phyloP scores from a whole-genome alignment of 2,329 filamentous ascomycete species.

The Aspergillus ochraceus region DNA sequence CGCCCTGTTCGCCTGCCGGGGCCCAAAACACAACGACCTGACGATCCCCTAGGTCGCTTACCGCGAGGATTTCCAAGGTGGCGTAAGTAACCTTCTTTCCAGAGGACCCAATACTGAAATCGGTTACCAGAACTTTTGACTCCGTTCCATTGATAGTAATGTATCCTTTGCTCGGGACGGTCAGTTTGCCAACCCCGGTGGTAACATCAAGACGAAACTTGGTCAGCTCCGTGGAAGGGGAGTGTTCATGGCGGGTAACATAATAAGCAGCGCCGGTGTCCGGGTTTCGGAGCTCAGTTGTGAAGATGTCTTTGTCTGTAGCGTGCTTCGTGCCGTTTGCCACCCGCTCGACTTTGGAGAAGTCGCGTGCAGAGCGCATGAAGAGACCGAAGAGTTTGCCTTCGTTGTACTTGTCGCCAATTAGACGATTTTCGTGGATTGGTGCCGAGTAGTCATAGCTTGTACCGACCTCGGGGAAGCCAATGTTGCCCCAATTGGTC shows the following conservation, averaged over 20 bases:
- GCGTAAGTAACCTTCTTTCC: constrained; percentile 53
- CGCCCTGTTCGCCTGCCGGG: too few species aligned
- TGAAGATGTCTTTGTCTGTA: constrained; percentile 45
- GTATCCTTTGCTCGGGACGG: constrained; percentile 12
- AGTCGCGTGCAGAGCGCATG: constrained; percentile 51
- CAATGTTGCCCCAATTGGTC: constrained; percentile 57
- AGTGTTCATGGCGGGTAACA: constrained; percentile 49
- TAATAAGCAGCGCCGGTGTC: constrained; percentile 54
- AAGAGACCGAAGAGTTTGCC: constrained; percentile 58
- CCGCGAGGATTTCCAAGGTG: constrained; percentile 26
- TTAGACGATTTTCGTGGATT: constrained; percentile 55
- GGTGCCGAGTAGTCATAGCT: constrained; percentile 51
- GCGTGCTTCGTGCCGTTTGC: constrained; percentile 56
- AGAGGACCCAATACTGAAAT: constrained; percentile 54
- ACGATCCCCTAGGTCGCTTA: too few species aligned
- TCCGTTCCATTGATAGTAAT: constrained; percentile 17
- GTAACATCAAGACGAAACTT: constrained; percentile 50
- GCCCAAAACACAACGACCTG: constrained; percentile 50
- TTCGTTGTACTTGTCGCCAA: constrained; percentile 55
- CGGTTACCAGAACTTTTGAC: constrained; percentile 24
- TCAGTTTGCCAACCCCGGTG: constrained; percentile 47
- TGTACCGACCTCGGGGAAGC: constrained; percentile 52
- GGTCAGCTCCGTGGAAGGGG: constrained; percentile 46
- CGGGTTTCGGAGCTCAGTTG: constrained; percentile 55
- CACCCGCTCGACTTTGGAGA: constrained; percentile 55